Percentiles rank a stretch among this genome's conserved stretches.
phyloP scores from a whole-genome alignment of 257 asterid species.

The Leonotis leonurus region DNA sequence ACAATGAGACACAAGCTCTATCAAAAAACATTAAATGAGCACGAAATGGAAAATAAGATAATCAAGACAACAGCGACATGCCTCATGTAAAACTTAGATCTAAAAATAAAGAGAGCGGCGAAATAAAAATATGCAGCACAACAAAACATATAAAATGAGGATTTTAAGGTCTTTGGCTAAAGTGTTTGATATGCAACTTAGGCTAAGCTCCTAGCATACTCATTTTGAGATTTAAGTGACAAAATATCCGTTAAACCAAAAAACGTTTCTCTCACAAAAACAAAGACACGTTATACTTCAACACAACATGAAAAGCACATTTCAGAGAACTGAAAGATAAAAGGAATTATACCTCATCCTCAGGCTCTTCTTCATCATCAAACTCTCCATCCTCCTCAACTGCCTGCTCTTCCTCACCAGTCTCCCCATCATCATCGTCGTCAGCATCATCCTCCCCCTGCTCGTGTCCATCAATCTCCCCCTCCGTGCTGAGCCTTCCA shows the following conservation, averaged over 20 bases:
- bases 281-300: background rate
- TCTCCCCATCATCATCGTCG: conserved; percentile 84
- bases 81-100: background rate
- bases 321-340: background rate
- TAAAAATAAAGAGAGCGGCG: too few relatives aligned
- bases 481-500: conserved; percentile 63
- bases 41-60: background rate
- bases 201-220: background rate
- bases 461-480: conserved; percentile 95
- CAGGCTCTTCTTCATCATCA: conserved; percentile 73
- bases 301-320: background rate
- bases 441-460: conserved; percentile 84
- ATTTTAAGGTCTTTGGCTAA: background rate
- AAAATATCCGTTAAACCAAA: background rate
- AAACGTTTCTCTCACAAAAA: background rate
- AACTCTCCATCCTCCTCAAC: conserved; percentile 59
- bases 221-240: background rate
- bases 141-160: background rate
- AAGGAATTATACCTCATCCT: conserved; percentile 60
- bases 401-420: conserved; percentile 73
- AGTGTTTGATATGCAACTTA: background rate
- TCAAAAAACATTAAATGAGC: background rate
- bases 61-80: background rate
- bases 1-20: background rate
- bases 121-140: background rate